Evolutionary conservation across 176 grass and related monocot genomes (phyloP).

Genomic region (Zea luxurians): DNA sequence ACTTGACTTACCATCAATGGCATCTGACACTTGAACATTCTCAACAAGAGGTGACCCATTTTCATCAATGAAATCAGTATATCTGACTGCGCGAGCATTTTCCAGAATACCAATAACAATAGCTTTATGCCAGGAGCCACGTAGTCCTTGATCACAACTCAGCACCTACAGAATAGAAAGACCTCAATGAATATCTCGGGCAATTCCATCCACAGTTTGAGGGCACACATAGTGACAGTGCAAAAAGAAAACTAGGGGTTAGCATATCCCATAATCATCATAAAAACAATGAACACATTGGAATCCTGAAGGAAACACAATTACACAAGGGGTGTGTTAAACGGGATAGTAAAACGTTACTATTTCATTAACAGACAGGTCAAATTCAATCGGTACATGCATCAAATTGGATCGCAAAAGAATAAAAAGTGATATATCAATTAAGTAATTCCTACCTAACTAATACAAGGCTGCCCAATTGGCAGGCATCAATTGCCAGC

Average conservation of each 20-base stretch:
- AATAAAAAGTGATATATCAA: neutral
- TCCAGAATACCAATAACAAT: constrained; percentile 39
- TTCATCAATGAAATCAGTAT: constrained; percentile 40
- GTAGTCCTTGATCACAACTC: constrained; percentile 43
- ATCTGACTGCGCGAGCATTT: constrained; percentile 44
- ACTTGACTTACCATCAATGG: constrained; percentile 44
- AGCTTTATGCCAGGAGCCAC: constrained; percentile 50
- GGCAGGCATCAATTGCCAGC: neutral
- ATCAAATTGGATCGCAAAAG: neutral
- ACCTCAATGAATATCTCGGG: neutral
- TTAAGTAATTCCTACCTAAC: constrained; percentile 16
- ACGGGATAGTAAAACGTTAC: constrained; percentile 19
- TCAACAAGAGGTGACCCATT: constrained; percentile 43
- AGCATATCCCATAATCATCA: constrained; percentile 2
- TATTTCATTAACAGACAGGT: neutral
- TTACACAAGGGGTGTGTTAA: neutral
- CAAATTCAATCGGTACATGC: neutral
- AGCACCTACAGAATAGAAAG: constrained; percentile 37
- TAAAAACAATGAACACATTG: constrained; percentile 13
- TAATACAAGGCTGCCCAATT: constrained; percentile 20
- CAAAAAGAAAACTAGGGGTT: constrained; percentile 1
- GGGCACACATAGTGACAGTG: neutral
- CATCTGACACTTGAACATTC: constrained; percentile 47
- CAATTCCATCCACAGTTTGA: constrained; percentile 12
- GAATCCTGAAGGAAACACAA: neutral